These are phyloP conservation scores for Aspergillus sergii DNA, from an alignment of 2,329 filamentous ascomycete species.

Conservation along the genomic window DNA sequence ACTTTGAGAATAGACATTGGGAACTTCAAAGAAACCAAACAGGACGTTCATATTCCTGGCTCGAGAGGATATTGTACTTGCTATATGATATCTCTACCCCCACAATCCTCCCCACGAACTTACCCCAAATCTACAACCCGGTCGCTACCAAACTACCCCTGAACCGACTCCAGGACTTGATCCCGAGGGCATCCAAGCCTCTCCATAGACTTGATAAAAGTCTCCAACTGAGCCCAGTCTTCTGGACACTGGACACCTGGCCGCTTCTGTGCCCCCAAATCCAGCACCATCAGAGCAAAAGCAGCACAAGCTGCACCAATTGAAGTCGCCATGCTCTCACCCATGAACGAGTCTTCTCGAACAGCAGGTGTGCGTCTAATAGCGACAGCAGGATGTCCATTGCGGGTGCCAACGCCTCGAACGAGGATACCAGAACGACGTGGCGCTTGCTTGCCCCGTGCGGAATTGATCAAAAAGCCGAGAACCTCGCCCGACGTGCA, in stretches of 20 bases:
- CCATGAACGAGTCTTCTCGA: neutral
- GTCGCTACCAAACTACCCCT: no score
- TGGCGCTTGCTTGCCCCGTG: neutral
- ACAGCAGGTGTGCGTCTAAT: neutral
- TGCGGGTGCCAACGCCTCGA: neutral
- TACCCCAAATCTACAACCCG: no score
- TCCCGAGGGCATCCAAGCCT: neutral
- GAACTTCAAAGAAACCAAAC: no score
- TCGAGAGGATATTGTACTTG: no score
- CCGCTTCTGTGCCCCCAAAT: conserved; percentile 4
- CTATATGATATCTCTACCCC: no score
- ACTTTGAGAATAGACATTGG: no score
- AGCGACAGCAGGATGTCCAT: neutral
- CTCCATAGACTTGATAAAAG: conserved; percentile 1
- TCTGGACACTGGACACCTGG: conserved; percentile 19
- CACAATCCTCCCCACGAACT: no score
- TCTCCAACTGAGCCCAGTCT: conserved; percentile 17
- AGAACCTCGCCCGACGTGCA: neutral
- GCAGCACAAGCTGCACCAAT: conserved; percentile 17
- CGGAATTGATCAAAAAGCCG: neutral
- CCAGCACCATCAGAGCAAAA: conserved; percentile 19
- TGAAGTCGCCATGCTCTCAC: conserved; percentile 12
- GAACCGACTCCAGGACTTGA: neutral
- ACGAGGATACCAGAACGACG: neutral
- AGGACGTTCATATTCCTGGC: no score